Evolutionary conservation across 495 filamentous ascomycete species (phyloP).

Genomic region (Neurospora africana): DNA sequence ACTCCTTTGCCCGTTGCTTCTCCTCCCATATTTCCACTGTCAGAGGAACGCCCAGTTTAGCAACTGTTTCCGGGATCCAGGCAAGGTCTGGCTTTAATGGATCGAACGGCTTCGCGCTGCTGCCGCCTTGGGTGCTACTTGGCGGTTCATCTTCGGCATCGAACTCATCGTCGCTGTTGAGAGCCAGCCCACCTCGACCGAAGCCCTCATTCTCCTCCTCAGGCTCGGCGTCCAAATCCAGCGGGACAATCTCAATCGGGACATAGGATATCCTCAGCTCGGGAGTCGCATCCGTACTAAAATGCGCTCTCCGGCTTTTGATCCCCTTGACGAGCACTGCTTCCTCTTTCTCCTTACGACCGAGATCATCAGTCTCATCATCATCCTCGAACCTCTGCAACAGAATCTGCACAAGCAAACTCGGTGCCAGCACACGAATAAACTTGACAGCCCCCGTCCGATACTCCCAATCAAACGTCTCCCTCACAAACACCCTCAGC

Average conservation of each 20-base stretch:
- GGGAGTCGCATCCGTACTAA: constrained; percentile 59
- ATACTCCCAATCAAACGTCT: constrained; percentile 80
- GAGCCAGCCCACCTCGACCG: constrained; percentile 37
- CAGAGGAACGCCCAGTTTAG: constrained; percentile 58
- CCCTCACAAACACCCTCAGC: constrained; percentile 59
- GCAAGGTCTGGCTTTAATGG: constrained; percentile 57
- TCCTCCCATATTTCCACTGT: constrained; percentile 72
- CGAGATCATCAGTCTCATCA: constrained; percentile 23
- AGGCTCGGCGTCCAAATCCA: constrained; percentile 62
- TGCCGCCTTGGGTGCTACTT: constrained; percentile 10
- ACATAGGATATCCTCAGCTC: constrained; percentile 72
- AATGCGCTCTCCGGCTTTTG: constrained; percentile 55
- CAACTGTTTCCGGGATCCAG: constrained; percentile 69
- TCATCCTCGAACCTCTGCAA: constrained; percentile 25
- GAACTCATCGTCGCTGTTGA: constrained; percentile 45
- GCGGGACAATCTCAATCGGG: constrained; percentile 63
- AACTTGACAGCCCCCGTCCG: constrained; percentile 73
- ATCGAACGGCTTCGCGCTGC: constrained; percentile 44
- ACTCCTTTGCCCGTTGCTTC: constrained; percentile 38
- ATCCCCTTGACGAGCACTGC: constrained; percentile 46
- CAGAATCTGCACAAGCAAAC: constrained; percentile 58
- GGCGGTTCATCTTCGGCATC: constrained; percentile 36
- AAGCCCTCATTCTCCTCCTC: constrained; percentile 42
- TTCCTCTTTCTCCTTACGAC: constrained; percentile 37
- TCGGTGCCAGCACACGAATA: constrained; percentile 69